Percentiles rank a stretch among this genome's conserved stretches.
These are phyloP conservation scores for Fusarium nisikadoi DNA, from an alignment of 2,329 filamentous ascomycete species.

Conservation along the genomic window DNA sequence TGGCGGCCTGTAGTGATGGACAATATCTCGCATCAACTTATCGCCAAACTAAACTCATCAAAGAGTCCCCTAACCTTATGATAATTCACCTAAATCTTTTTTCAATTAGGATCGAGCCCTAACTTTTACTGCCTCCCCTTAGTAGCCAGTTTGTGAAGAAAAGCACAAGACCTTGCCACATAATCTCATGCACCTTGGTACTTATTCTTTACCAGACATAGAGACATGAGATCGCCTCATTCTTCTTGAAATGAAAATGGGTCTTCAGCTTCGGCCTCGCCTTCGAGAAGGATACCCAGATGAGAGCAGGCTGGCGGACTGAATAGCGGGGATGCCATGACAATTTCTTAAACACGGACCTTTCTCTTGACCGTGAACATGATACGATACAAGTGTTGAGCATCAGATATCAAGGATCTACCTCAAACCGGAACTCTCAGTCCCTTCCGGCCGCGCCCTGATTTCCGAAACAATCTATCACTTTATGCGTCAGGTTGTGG, in stretches of 20 bases:
- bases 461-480: slow-evolving; percentile 14
- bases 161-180: too few relatives aligned
- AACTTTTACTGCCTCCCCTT: too few relatives aligned
- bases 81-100: too few relatives aligned
- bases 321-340: slow-evolving; percentile 13
- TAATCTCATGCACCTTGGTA: slow-evolving; percentile 2
- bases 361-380: slow-evolving; percentile 4
- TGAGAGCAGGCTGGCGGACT: not conserved
- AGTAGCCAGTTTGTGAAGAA: too few relatives aligned
- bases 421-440: slow-evolving; percentile 7
- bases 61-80: too few relatives aligned
- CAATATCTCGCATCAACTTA: not conserved
- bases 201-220: not conserved
- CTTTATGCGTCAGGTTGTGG: not conserved
- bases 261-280: slow-evolving; percentile 1
- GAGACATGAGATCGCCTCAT: slow-evolving; percentile 3
- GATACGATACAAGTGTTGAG: slow-evolving; percentile 6
- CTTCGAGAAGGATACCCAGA: slow-evolving; percentile 20
- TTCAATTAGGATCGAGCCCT: too few relatives aligned
- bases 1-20: not conserved
- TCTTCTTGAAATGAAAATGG: not conserved
- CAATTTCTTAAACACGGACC: slow-evolving; percentile 24
- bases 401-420: not conserved
- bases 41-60: too few relatives aligned
- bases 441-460: not conserved